Conservation (phyloP, 2,329 filamentous ascomycete species). For the Aureobasidium leucospermi region DNA sequence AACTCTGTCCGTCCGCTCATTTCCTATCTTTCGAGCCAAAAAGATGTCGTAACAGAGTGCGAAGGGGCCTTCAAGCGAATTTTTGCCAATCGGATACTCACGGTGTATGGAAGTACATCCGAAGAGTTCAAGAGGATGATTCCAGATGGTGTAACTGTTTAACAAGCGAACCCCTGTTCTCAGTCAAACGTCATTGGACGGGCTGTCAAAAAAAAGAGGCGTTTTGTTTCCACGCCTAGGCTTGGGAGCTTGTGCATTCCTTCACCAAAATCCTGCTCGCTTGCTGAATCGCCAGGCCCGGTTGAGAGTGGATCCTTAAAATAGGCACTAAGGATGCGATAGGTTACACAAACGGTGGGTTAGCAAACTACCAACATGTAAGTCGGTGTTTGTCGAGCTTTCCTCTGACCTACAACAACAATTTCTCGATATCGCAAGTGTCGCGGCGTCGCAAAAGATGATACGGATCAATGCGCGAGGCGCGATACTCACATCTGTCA, state of each 20-base stretch:
- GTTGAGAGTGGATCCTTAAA: background rate
- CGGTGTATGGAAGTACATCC: no score
- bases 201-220: background rate
- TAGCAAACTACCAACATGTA: background rate
- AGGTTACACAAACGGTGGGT: background rate
- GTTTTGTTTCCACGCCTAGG: background rate
- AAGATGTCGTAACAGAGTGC: no score
- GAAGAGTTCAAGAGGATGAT: no score
- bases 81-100: no score
- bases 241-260: background rate
- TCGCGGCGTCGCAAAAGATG: background rate
- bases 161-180: no score
- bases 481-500: background rate
- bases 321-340: background rate
- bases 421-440: background rate
- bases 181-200: background rate
- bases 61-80: no score
- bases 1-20: no score
- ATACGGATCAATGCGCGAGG: slow-evolving; percentile 2
- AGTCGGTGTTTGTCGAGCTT: background rate
- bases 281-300: background rate
- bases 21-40: no score
- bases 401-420: background rate
- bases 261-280: background rate
- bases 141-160: no score